These are phyloP conservation scores for Rheum nobile DNA, from an alignment of 148 eudicot genomes.

Conservation along the genomic window DNA sequence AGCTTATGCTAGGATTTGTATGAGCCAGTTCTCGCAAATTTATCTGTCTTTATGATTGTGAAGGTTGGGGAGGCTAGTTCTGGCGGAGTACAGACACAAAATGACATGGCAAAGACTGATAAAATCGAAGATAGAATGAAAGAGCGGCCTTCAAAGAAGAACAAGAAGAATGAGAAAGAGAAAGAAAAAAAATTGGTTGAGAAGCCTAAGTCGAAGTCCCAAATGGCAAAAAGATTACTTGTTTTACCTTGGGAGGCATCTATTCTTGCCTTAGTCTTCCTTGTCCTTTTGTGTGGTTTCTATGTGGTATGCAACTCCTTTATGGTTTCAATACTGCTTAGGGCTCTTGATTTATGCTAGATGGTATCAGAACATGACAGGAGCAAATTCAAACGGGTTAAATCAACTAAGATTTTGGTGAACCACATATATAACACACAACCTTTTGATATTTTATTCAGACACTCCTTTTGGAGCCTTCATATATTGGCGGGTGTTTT, in stretches of 20 bases:
- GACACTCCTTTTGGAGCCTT: not conserved
- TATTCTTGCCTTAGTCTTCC: conserved; percentile 54
- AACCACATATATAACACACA: not conserved
- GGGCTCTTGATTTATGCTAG: not conserved
- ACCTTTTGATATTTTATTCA: not conserved
- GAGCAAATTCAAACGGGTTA: not conserved
- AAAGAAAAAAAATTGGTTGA: conserved; percentile 33
- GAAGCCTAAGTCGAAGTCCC: conserved; percentile 41
- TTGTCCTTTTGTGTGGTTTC: conserved; percentile 76
- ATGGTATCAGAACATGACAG: not conserved
- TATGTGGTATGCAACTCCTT: conserved; percentile 66
- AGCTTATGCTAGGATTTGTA: not conserved
- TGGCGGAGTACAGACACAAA: conserved; percentile 26
- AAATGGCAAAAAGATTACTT: conserved; percentile 53
- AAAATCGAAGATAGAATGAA: conserved; percentile 47
- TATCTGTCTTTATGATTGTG: conserved; percentile 12
- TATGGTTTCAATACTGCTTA: not conserved
- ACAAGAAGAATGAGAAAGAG: conserved; percentile 75
- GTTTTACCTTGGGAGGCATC: conserved; percentile 84
- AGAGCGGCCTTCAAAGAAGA: conserved; percentile 49
- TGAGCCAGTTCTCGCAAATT: not conserved
- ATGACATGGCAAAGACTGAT: conserved; percentile 34
- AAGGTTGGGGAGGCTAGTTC: conserved; percentile 66
- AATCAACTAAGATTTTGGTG: not conserved
- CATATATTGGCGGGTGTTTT: not conserved